phyloP scores from a whole-genome alignment of 192 early-diverging fungal species.

The Rhizophagus clarus region DNA sequence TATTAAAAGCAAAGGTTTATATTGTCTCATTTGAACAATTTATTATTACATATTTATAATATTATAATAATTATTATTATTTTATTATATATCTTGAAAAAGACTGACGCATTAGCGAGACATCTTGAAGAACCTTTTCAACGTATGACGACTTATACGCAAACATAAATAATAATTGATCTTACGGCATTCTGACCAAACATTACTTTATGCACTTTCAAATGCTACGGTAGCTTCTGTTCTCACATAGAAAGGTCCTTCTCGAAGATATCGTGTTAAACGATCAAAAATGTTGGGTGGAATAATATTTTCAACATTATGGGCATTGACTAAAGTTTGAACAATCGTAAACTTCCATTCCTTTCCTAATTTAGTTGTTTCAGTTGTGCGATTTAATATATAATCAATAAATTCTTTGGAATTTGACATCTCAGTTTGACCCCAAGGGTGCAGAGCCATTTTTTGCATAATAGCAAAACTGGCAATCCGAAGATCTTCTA shows the following conservation, averaged over 20 bases:
- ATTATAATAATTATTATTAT: neutral
- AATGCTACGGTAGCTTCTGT: slow-evolving; percentile 36
- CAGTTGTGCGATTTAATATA: slow-evolving; percentile 42
- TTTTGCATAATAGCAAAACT: slow-evolving; percentile 37
- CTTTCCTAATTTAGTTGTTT: slow-evolving; percentile 38
- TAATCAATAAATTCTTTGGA: slow-evolving; percentile 40
- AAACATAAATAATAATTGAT: neutral
- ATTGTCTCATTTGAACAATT: neutral
- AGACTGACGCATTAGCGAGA: slow-evolving; percentile 48
- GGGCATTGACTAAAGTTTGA: slow-evolving; percentile 21
- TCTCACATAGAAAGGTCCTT: slow-evolving; percentile 41
- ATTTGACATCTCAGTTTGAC: slow-evolving; percentile 22
- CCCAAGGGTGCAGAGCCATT: slow-evolving; percentile 12
- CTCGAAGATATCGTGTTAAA: slow-evolving; percentile 36
- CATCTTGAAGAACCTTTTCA: slow-evolving; percentile 54
- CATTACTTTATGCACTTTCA: slow-evolving; percentile 36
- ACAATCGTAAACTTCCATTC: slow-evolving; percentile 49
- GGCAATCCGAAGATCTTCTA: slow-evolving; percentile 34
- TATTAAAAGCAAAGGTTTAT: slow-evolving; percentile 55
- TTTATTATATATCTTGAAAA: neutral
- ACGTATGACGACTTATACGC: slow-evolving; percentile 5
- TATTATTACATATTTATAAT: neutral
- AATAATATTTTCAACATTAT: slow-evolving; percentile 18
- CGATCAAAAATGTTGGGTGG: slow-evolving; percentile 29
- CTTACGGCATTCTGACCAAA: neutral